Base-by-base conservation (phyloP, 2,329 filamentous ascomycete species). In the Xylariales sp. region DNA sequence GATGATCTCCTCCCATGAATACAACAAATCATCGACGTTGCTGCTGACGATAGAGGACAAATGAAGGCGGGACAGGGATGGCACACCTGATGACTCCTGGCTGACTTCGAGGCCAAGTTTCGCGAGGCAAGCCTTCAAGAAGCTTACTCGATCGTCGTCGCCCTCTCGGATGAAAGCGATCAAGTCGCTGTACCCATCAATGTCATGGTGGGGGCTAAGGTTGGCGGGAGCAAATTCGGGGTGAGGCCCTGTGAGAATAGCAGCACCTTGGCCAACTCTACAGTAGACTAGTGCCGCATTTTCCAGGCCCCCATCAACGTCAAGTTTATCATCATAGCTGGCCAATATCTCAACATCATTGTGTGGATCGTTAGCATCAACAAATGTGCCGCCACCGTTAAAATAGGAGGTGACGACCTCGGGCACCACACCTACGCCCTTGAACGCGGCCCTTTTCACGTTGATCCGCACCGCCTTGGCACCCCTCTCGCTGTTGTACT, bases 351-450 rank as follows among this genome's bases (percentile, higher is more conserved):
- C 89, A 0, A 97, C 88, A 1, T 91, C 91, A 70, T 36, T 86
- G 85, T 63, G 83, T 52, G 85, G 87, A 3, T 86, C 84, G 1
- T 54, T 23, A 5, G 92, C 91, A 80, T 96, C 91, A 0, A 97
- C 93, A 81, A 98, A 99, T 1, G 97, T 89, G 3, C 96, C 94
- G 0, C 96, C 96, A 0, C 96, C 96, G 74, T 99, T 99, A 79
- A 95, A 97, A 77, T 99, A 99, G 14, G 89, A 90, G 61, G 85
- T 83, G 67, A 97, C 93, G 1, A 84, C 82, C 1, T 88, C 85
- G 0, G 90, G 87, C 1, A 91, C 78, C 3, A 81, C 80, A 0
- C 83, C 85, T 0, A 74, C 77, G 6, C 75, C 75, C 0, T 81
- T 79, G 67, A 97, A 88, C 0, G 84, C 82, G 1, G 83, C 84